Percentiles rank a stretch among this genome's conserved stretches.
Conservation (phyloP, 305 asterid genomes). For the Ruellia speciosa region DNA sequence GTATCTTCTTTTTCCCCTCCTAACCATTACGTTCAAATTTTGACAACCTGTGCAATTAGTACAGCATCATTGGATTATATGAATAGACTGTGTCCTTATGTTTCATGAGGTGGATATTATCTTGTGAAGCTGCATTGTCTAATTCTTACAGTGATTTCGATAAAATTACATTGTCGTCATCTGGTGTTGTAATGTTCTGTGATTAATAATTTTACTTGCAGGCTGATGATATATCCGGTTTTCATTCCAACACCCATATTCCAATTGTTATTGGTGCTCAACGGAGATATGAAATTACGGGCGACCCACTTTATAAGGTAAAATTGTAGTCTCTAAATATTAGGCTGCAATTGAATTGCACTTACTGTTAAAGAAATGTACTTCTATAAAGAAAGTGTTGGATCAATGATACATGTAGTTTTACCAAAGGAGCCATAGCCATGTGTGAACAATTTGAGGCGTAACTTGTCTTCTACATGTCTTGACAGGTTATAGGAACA, state of each 20-base stretch:
- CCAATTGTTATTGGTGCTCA: constrained; percentile 92
- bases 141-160: neutral
- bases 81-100: too few species aligned
- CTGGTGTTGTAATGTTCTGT: neutral
- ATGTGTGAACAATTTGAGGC: neutral
- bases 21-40: too few species aligned
- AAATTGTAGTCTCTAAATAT: constrained; percentile 12
- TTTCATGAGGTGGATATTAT: too few species aligned
- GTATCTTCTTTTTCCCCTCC: too few species aligned
- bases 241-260: constrained; percentile 88
- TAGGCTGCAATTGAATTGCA: too few species aligned
- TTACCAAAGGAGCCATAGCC: neutral
- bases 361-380: constrained; percentile 8
- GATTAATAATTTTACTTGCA: constrained; percentile 23
- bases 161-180: neutral
- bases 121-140: too few species aligned
- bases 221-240: constrained; percentile 93
- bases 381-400: too few species aligned
- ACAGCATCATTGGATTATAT: neutral
- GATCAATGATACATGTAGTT: neutral
- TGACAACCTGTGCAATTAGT: too few species aligned
- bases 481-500: constrained; percentile 65
- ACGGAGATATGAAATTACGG: constrained; percentile 86
- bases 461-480: constrained; percentile 6
- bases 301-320: constrained; percentile 88